These are phyloP conservation scores for Echeveria elegans DNA, from an alignment of 164 flowering plant species.

Conservation along the genomic window DNA sequence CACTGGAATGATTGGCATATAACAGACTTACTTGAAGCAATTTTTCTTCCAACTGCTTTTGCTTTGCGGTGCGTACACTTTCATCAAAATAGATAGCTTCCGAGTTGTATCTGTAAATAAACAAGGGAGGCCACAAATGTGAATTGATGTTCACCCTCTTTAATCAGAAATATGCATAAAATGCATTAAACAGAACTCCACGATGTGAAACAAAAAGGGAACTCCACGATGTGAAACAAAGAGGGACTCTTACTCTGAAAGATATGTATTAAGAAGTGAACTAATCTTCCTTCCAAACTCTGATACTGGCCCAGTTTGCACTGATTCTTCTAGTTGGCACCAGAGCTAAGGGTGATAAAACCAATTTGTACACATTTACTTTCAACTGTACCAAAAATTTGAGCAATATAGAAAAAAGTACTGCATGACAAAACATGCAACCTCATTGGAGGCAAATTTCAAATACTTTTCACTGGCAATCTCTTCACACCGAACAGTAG, in stretches of 20 bases:
- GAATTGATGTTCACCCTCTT: background rate
- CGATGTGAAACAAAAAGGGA: background rate
- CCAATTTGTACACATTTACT: background rate
- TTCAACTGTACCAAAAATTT: background rate
- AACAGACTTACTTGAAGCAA: slow-evolving; percentile 38
- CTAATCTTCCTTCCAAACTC: slow-evolving; percentile 59
- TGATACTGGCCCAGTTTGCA: slow-evolving; percentile 40
- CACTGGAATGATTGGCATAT: background rate
- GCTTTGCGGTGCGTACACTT: slow-evolving; percentile 44
- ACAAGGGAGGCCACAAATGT: background rate
- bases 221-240: background rate
- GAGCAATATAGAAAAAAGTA: background rate
- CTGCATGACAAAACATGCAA: slow-evolving; percentile 8
- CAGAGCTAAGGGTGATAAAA: slow-evolving; percentile 28
- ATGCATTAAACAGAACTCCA: background rate
- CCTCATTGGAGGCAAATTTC: slow-evolving; percentile 42
- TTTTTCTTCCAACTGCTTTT: slow-evolving; percentile 33
- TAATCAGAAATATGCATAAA: background rate
- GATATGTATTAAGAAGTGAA: slow-evolving; percentile 37
- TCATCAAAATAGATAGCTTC: slow-evolving; percentile 61
- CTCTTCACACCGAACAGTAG: slow-evolving; percentile 71
- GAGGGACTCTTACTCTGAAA: slow-evolving; percentile 44
- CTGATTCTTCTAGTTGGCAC: slow-evolving; percentile 41
- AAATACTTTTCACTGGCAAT: slow-evolving; percentile 50
- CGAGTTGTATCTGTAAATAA: slow-evolving; percentile 36